Percentiles rank a stretch among this genome's conserved stretches.
Evolutionary conservation across 2,329 filamentous ascomycete species (phyloP).

Genomic region (Cladobotryum mycophilum): DNA sequence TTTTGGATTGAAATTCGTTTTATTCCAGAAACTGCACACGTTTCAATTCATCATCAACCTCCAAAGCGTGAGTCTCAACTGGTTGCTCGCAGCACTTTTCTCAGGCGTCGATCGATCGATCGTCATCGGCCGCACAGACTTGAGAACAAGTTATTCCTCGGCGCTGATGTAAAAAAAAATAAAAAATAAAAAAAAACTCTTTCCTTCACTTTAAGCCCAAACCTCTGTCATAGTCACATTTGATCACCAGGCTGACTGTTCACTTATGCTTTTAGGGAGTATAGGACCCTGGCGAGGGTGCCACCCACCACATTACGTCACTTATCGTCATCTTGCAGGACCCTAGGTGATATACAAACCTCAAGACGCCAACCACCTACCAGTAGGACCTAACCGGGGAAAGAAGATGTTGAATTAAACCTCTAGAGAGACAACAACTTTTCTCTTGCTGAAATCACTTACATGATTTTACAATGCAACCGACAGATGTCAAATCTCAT

Average conservation of each 20-base stretch:
- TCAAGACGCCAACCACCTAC: neutral
- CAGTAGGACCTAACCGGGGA: neutral
- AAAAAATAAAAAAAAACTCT: too few relatives aligned
- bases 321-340: constrained; percentile 1
- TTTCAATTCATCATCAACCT: too few relatives aligned
- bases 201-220: constrained; percentile 1
- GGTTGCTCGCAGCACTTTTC: constrained; percentile 11
- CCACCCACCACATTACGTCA: constrained; percentile 10
- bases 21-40: too few relatives aligned
- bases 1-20: too few relatives aligned
- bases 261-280: constrained; percentile 3
- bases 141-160: too few relatives aligned
- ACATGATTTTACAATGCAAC: constrained; percentile 25
- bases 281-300: constrained; percentile 5
- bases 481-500: constrained; percentile 17
- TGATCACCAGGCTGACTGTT: neutral
- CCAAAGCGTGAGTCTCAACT: too few relatives aligned
- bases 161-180: too few relatives aligned
- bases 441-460: neutral
- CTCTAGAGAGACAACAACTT: neutral
- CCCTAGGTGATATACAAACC: neutral
- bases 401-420: constrained; percentile 2
- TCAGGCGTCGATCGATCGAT: constrained; percentile 29
- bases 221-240: neutral
- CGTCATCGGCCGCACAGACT: constrained; percentile 9